Evolutionary conservation across 2,329 filamentous ascomycete genomes (phyloP).

Genomic region (Polychaeton citri): DNA sequence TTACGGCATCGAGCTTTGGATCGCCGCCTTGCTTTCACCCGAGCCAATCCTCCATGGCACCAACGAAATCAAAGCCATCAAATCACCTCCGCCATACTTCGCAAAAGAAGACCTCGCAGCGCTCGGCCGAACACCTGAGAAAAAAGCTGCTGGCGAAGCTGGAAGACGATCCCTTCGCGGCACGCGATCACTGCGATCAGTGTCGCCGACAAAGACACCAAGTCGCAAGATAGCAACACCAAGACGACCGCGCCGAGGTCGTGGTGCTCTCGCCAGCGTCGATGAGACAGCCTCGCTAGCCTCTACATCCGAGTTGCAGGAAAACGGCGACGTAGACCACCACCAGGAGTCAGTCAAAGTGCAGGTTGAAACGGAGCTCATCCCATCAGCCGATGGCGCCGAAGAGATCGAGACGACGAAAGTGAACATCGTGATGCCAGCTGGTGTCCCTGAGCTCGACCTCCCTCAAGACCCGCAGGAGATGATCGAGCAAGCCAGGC

Average conservation of each 20-base stretch:
- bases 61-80: conserved; percentile 53
- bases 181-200: conserved; percentile 45
- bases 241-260: conserved; percentile 37
- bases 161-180: conserved; percentile 18
- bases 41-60: conserved; percentile 57
- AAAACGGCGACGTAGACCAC: conserved; percentile 9
- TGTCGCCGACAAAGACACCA: conserved; percentile 36
- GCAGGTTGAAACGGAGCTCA: conserved; percentile 53
- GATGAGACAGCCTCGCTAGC: conserved; percentile 13
- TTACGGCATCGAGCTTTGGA: conserved; percentile 77
- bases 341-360: conserved; percentile 47
- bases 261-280: conserved; percentile 19
- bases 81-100: conserved; percentile 65
- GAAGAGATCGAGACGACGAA: conserved; percentile 58
- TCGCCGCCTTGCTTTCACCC: conserved; percentile 83
- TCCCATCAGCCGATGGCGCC: conserved; percentile 37
- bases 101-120: conserved; percentile 14
- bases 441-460: conserved; percentile 51
- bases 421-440: conserved; percentile 64
- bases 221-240: conserved; percentile 38
- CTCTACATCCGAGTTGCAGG: conserved; percentile 10
- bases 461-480: conserved; percentile 64
- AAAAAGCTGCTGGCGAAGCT: conserved; percentile 6
- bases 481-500: conserved; percentile 76
- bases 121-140: conserved; percentile 12